Base-by-base conservation (phyloP, 768 basidiomycete genomes). In the Sutorius australiensis region DNA sequence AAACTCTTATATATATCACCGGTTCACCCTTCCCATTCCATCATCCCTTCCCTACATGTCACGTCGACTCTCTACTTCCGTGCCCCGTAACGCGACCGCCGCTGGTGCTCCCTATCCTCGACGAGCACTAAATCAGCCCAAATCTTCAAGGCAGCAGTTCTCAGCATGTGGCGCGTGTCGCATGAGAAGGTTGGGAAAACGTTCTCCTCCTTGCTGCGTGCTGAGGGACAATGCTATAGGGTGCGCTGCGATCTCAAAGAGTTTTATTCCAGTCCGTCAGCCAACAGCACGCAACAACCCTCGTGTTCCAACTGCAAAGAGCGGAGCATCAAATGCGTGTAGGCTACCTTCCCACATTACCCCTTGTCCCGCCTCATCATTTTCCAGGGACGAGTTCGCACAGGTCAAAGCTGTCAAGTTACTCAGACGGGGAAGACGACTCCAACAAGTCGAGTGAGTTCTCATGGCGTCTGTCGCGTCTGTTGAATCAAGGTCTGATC, bases 161-260 rank as follows among this genome's bases (percentile, higher is more conserved):
- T 89, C 88, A n/a, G 93, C 93, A 8, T 95, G 94, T 67, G 92
- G 92, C 52, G 91, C 92, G 30, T 97, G 94, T 70, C 84, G 92
- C 55, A 90, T 90, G 83, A 73, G 94, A 67, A 81, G 94, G 86
- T 87, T 48, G 36, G 72, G 58, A 34, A 43, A 0, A 27, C 49
- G 24, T 21, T 21, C 42, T 33, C 33, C 50, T 19, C 39, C 30
- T 55, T 6, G 6, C n/a, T 21, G n/a, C 16, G 16, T 16, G 12
- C 41, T 62, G 12, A 65, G 11, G 11, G 0, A 6, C 3, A 4
- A 19, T 30, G 4, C 46, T 43, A 27, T 63, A 93, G 91, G 67
- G 94, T 97, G 19, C 89, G 91, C 50, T 97, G 93, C 66, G 93
- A 95, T 75, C 80, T 95, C 51, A 95, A 95, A 68, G 91, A 95